phyloP scores from a whole-genome alignment of 805 yeast species.

The Nematodospora valgi region DNA sequence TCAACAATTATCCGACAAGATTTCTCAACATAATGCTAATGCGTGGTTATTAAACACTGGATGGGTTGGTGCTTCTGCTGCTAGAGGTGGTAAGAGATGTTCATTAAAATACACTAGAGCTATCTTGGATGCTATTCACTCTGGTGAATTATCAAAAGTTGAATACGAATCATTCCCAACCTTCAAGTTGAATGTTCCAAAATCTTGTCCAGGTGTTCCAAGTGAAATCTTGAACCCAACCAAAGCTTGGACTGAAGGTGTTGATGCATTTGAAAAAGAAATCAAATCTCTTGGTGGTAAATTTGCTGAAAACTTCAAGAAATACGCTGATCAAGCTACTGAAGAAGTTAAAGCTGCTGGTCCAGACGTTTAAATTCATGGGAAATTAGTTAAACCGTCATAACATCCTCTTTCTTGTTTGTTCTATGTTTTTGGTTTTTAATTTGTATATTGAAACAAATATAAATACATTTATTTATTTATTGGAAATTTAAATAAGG shows the following conservation, averaged over 20 bases:
- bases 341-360: slow-evolving; percentile 91
- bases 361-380: slow-evolving; percentile 51
- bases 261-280: slow-evolving; percentile 34
- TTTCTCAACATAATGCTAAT: slow-evolving; percentile 78
- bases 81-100: slow-evolving; percentile 95
- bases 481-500: too few species aligned
- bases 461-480: too few species aligned
- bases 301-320: slow-evolving; percentile 84
- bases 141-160: slow-evolving; percentile 78
- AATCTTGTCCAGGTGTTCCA: slow-evolving; percentile 78
- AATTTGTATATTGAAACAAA: not conserved
- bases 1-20: slow-evolving; percentile 91
- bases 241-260: slow-evolving; percentile 63
- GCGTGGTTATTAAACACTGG: slow-evolving; percentile 99
- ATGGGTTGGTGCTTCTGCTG: slow-evolving; percentile 94
- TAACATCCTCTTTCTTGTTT: not conserved
- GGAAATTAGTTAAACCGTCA: too few species aligned
- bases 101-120: slow-evolving; percentile 97
- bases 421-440: slow-evolving; percentile 1
- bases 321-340: slow-evolving; percentile 79
- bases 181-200: slow-evolving; percentile 87
- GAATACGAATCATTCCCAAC: slow-evolving; percentile 82
- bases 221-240: slow-evolving; percentile 81
- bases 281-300: slow-evolving; percentile 63
- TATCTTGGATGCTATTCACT: slow-evolving; percentile 88